Evolutionary conservation across 225 moss, liverwort and hornwort genomes (phyloP).

Genomic region (Ulota crispa): DNA sequence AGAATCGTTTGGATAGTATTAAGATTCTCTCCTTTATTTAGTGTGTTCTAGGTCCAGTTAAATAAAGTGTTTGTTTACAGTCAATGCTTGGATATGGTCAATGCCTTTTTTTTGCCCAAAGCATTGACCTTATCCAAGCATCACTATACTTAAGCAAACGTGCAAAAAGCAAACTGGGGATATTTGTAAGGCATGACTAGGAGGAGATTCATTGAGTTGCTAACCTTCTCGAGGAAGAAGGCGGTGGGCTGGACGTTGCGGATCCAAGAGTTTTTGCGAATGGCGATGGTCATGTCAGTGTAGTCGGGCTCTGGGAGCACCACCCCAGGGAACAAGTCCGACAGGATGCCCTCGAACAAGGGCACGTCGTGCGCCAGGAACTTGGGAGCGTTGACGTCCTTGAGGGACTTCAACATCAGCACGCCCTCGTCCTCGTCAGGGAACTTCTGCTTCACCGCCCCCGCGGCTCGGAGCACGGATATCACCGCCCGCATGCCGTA

Average conservation of each 20-base stretch:
- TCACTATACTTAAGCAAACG: no score
- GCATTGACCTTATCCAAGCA: no score
- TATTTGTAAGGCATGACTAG: no score
- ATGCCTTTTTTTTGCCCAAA: no score
- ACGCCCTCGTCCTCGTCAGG: slow-evolving; percentile 64
- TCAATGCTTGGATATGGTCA: no score
- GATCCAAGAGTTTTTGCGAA: slow-evolving; percentile 23
- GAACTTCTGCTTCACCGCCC: slow-evolving; percentile 65
- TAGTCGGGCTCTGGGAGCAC: slow-evolving; percentile 53
- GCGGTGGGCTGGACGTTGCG: slow-evolving; percentile 44
- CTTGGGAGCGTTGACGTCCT: slow-evolving; percentile 68
- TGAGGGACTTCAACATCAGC: slow-evolving; percentile 64
- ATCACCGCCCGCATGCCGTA: slow-evolving; percentile 80
- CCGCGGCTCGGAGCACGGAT: slow-evolving; percentile 64
- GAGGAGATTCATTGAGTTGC: no score
- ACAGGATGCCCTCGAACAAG: slow-evolving; percentile 68
- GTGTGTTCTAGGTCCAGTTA: no score
- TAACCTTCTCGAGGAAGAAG: slow-evolving; percentile 66
- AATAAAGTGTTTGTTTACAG: no score
- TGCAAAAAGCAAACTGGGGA: no score
- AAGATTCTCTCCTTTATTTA: no score
- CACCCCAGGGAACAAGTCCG: slow-evolving; percentile 63
- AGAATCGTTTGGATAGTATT: no score
- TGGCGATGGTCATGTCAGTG: slow-evolving; percentile 36
- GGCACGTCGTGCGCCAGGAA: slow-evolving; percentile 74